A percentile compares a stretch with the other conserved stretches of the same genome.
These are phyloP conservation scores for Ceratocystis harringtonii DNA, from an alignment of 2,329 filamentous ascomycete genomes.

Conservation along the genomic window DNA sequence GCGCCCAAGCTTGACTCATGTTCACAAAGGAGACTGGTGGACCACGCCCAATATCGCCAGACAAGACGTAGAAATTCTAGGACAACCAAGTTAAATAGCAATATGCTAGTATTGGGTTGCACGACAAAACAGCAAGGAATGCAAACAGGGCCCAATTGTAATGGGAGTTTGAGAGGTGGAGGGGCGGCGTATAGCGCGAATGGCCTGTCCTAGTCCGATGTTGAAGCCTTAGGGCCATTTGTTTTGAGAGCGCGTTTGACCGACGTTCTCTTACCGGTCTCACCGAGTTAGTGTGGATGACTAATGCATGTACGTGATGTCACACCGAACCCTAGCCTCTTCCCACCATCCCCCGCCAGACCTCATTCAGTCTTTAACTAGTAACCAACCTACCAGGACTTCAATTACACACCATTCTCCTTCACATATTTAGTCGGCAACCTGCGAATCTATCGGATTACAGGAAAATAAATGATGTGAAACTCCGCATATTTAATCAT, in stretches of 20 bases:
- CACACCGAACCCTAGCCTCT: background rate
- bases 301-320: background rate
- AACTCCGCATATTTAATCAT: background rate
- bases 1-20: constrained; percentile 14
- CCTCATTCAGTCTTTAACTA: too few species aligned
- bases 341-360: background rate
- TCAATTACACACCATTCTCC: background rate
- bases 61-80: background rate
- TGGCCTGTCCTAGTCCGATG: background rate
- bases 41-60: background rate
- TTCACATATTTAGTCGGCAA: background rate
- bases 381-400: background rate
- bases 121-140: too few species aligned
- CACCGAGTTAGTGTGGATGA: background rate
- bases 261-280: background rate
- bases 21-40: background rate
- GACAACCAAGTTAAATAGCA: background rate
- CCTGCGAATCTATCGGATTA: background rate
- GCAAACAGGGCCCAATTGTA: background rate
- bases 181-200: background rate
- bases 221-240: background rate
- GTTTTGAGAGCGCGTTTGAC: constrained; percentile 3
- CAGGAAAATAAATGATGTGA: background rate
- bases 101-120: background rate
- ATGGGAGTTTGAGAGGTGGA: background rate